Conservation (phyloP, 768 basidiomycete genomes). For the Glaciozyma antarctica region DNA sequence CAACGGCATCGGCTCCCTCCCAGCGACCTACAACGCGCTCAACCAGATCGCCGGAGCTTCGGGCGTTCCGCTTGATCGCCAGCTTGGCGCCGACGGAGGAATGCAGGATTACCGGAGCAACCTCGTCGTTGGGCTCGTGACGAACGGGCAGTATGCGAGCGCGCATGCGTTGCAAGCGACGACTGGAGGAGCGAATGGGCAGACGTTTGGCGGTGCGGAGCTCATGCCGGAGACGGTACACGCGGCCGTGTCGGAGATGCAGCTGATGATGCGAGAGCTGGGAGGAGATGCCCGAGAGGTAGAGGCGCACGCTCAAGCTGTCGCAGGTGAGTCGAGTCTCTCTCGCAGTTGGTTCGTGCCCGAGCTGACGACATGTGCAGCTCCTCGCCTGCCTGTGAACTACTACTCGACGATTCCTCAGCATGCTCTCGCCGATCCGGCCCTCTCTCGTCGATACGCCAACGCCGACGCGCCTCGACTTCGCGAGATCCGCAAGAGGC, state of each 20-base stretch:
- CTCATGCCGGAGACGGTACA: constrained; percentile 36
- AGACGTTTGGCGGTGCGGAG: constrained; percentile 39
- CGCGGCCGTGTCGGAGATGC: constrained; percentile 60
- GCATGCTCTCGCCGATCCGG: constrained; percentile 46
- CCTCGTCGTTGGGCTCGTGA: constrained; percentile 49
- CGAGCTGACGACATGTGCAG: constrained; percentile 42
- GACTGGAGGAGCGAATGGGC: neutral
- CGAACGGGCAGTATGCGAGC: constrained; percentile 23
- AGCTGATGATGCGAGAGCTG: constrained; percentile 94
- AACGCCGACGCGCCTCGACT: constrained; percentile 80
- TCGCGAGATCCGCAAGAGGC: constrained; percentile 83
- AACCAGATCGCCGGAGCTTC: constrained; percentile 83
- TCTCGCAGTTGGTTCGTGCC: neutral
- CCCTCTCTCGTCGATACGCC: constrained; percentile 21
- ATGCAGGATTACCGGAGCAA: constrained; percentile 94
- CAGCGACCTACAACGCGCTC: constrained; percentile 72
- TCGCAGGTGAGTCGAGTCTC: constrained; percentile 59
- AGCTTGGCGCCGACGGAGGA: constrained; percentile 62
- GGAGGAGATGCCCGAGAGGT: constrained; percentile 65
- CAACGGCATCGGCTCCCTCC: constrained; percentile 19
- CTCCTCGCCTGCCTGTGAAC: constrained; percentile 83
- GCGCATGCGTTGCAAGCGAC: constrained; percentile 43
- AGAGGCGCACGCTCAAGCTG: constrained; percentile 71
- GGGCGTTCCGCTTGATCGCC: constrained; percentile 83
- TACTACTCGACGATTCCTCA: constrained; percentile 94